Evolutionary conservation across 2,329 filamentous ascomycete species (phyloP).

Genomic region (Zymoseptoria pseudotritici): DNA sequence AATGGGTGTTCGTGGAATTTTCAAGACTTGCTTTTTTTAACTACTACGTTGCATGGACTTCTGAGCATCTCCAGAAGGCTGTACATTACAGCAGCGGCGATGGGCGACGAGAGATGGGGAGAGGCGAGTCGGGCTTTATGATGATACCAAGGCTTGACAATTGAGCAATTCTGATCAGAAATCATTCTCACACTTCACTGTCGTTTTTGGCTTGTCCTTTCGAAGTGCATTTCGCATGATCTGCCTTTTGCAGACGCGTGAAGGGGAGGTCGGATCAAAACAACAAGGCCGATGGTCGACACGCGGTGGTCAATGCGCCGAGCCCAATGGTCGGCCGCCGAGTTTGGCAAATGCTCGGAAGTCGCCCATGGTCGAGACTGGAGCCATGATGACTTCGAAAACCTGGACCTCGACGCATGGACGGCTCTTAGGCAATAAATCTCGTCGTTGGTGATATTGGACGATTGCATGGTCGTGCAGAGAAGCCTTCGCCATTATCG

Average conservation of each 20-base stretch:
- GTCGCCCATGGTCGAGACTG: background rate
- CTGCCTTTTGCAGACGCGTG: background rate
- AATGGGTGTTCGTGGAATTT: conserved; percentile 17
- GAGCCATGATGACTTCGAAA: background rate
- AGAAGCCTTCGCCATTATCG: background rate
- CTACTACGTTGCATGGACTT: conserved; percentile 10
- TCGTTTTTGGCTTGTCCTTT: background rate
- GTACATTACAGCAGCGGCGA: conserved; percentile 19
- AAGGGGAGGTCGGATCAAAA: background rate
- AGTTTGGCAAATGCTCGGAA: background rate
- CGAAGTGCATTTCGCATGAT: background rate
- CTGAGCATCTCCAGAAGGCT: conserved; percentile 22
- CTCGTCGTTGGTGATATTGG: too few species aligned
- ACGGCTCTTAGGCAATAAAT: too few species aligned
- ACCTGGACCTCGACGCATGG: too few species aligned
- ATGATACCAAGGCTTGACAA: conserved; percentile 21
- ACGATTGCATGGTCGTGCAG: too few species aligned
- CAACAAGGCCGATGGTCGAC: background rate
- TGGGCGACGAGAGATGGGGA: conserved; percentile 8
- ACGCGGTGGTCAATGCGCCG: background rate
- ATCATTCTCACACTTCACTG: conserved; percentile 13
- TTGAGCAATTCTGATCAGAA: conserved; percentile 19
- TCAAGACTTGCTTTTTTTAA: conserved; percentile 13
- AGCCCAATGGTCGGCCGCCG: background rate
- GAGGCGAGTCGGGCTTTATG: conserved; percentile 18